Evolutionary conservation across 805 yeast genomes (phyloP).

Genomic region (Jamesozyma spencerorum): DNA sequence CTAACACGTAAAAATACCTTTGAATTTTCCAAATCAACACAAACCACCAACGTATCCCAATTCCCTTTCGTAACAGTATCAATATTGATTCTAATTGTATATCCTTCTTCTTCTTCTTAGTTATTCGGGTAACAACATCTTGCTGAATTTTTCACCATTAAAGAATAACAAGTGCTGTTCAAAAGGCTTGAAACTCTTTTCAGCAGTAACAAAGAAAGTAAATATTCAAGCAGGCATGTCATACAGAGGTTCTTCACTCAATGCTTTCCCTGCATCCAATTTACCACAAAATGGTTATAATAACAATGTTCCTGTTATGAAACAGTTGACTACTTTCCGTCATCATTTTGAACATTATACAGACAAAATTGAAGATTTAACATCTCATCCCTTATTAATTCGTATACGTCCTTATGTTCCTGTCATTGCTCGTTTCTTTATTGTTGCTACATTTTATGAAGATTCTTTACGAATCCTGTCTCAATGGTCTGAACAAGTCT

Average conservation of each 20-base stretch:
- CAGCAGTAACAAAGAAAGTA: too few relatives aligned
- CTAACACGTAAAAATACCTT: too few relatives aligned
- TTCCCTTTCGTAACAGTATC: too few relatives aligned
- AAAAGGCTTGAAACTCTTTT: too few relatives aligned
- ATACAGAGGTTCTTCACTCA: constrained; percentile 3
- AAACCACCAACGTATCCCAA: too few relatives aligned
- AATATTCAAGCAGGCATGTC: constrained; percentile 1
- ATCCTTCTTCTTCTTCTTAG: too few relatives aligned
- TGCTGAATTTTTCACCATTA: too few relatives aligned
- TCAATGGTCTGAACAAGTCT: constrained; percentile 89
- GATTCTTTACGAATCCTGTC: constrained; percentile 74
- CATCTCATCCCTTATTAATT: constrained; percentile 40
- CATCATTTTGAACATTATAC: constrained; percentile 2
- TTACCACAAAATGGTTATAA: neutral
- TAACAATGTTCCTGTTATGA: neutral
- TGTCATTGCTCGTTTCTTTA: constrained; percentile 75
- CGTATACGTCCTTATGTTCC: constrained; percentile 67
- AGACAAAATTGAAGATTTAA: constrained; percentile 31
- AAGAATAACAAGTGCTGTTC: too few relatives aligned
- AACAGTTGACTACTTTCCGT: neutral
- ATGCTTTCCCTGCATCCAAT: constrained; percentile 1
- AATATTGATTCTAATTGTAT: too few relatives aligned
- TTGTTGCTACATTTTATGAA: constrained; percentile 89
- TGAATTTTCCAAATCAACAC: too few relatives aligned
- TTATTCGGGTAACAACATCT: too few relatives aligned